phyloP scores from a whole-genome alignment of 2,329 filamentous ascomycete genomes.

The Microsporum ferrugineum region DNA sequence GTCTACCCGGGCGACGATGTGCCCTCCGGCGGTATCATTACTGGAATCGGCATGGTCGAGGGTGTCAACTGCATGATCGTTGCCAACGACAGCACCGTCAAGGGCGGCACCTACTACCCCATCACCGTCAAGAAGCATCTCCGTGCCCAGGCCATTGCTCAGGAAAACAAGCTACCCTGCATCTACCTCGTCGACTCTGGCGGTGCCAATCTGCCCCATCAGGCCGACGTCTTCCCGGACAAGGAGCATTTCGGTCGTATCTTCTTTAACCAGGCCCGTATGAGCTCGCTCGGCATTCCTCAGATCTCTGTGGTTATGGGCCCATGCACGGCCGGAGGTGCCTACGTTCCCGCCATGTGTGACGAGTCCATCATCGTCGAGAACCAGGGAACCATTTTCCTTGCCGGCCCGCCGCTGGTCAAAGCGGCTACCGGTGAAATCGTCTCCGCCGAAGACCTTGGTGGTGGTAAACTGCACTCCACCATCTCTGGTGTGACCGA shows the following conservation, averaged over 20 bases:
- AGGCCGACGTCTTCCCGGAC: slow-evolving; percentile 92
- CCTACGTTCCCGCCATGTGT: slow-evolving; percentile 94
- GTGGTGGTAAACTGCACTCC: slow-evolving; percentile 79
- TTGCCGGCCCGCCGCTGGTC: slow-evolving; percentile 85
- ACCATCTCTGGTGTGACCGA: slow-evolving; percentile 88
- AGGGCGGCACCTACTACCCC: slow-evolving; percentile 92
- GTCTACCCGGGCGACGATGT: slow-evolving; percentile 81
- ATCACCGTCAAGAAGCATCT: slow-evolving; percentile 97
- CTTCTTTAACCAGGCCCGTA: slow-evolving; percentile 94
- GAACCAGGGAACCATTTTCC: slow-evolving; percentile 93
- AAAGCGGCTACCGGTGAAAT: slow-evolving; percentile 93
- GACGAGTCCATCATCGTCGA: slow-evolving; percentile 96
- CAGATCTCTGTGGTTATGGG: slow-evolving; percentile 96
- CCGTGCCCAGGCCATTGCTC: slow-evolving; percentile 77
- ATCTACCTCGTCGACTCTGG: slow-evolving; percentile 96
- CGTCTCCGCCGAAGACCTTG: slow-evolving; percentile 80
- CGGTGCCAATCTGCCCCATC: slow-evolving; percentile 86
- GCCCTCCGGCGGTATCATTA: slow-evolving; percentile 81
- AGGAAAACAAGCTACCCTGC: slow-evolving; percentile 72
- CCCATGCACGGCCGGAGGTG: slow-evolving; percentile 87
- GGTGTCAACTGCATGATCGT: slow-evolving; percentile 88
- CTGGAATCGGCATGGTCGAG: slow-evolving; percentile 79
- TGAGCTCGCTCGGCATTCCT: slow-evolving; percentile 79
- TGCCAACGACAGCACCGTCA: slow-evolving; percentile 93
- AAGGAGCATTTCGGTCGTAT: slow-evolving; percentile 91